These are phyloP conservation scores for Saccharomycopsis sp. DNA, from an alignment of 805 yeast species.

Conservation along the genomic window DNA sequence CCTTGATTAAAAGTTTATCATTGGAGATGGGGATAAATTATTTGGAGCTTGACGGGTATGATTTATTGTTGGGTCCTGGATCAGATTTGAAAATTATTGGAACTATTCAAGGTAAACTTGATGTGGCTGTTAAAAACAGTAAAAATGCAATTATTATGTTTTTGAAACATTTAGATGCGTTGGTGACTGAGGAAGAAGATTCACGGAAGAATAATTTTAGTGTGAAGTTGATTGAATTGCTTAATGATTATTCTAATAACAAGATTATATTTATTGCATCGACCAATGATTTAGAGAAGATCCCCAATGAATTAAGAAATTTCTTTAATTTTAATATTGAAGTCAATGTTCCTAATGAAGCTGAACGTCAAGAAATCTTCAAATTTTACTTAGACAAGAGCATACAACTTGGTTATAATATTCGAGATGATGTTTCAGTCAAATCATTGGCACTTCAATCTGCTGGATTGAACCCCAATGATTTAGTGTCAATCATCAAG, in stretches of 20 bases:
- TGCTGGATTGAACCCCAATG: constrained; percentile 88
- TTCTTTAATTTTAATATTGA: constrained; percentile 70
- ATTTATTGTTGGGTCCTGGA: constrained; percentile 44
- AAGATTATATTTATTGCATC: constrained; percentile 56
- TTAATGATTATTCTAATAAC: constrained; percentile 42
- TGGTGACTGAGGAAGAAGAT: constrained; percentile 41
- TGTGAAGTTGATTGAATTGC: constrained; percentile 48
- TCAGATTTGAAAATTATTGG: constrained; percentile 79
- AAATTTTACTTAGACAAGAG: constrained; percentile 36
- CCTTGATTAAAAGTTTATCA: constrained; percentile 49
- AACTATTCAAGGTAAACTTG: constrained; percentile 65
- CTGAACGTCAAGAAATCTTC: constrained; percentile 63
- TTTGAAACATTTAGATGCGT: constrained; percentile 65
- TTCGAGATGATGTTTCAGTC: constrained; percentile 46
- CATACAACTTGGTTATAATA: constrained; percentile 23
- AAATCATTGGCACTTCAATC: constrained; percentile 68
- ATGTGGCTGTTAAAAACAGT: constrained; percentile 44
- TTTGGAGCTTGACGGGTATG: constrained; percentile 63
- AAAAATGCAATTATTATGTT: constrained; percentile 44
- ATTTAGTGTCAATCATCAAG: constrained; percentile 62
- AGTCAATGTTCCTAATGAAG: constrained; percentile 71
- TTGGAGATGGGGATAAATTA: constrained; percentile 57
- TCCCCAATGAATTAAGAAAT: constrained; percentile 61
- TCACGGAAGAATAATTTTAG: constrained; percentile 36
- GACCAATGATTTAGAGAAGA: constrained; percentile 55